A percentile compares a stretch with the other conserved stretches of the same genome.
These are phyloP conservation scores for Clarireedia sp. DNA, from an alignment of 2,329 filamentous ascomycete genomes.

Conservation along the genomic window DNA sequence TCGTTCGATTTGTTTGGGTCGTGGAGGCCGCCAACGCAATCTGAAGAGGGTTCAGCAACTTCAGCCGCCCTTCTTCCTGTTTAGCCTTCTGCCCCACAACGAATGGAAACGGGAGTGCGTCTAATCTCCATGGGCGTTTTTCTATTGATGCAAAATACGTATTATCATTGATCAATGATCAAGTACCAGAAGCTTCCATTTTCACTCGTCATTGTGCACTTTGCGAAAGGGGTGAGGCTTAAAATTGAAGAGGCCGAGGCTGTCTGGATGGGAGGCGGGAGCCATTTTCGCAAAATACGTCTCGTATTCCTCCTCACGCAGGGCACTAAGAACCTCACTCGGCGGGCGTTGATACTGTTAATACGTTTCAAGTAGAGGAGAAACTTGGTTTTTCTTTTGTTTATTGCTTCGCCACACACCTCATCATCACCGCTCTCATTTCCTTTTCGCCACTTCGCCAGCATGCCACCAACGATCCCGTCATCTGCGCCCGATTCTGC, in stretches of 20 bases:
- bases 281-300: neutral
- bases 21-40: slow-evolving; percentile 18
- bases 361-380: neutral
- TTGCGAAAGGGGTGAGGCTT: too few relatives aligned
- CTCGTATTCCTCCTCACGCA: neutral
- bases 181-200: too few relatives aligned
- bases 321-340: neutral
- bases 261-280: neutral
- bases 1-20: slow-evolving; percentile 30
- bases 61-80: too few relatives aligned
- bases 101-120: too few relatives aligned
- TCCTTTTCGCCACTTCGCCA: neutral
- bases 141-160: too few relatives aligned
- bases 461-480: neutral
- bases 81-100: too few relatives aligned
- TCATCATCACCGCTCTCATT: neutral
- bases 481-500: neutral
- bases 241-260: neutral
- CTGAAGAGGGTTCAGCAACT: too few relatives aligned
- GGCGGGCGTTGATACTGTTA: neutral
- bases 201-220: too few relatives aligned
- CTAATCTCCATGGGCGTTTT: too few relatives aligned
- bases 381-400: neutral
- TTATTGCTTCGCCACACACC: slow-evolving; percentile 4
- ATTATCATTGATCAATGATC: too few relatives aligned